Evolutionary conservation across 2,329 filamentous ascomycete genomes (phyloP).

Genomic region (Fusarium mangiferae): DNA sequence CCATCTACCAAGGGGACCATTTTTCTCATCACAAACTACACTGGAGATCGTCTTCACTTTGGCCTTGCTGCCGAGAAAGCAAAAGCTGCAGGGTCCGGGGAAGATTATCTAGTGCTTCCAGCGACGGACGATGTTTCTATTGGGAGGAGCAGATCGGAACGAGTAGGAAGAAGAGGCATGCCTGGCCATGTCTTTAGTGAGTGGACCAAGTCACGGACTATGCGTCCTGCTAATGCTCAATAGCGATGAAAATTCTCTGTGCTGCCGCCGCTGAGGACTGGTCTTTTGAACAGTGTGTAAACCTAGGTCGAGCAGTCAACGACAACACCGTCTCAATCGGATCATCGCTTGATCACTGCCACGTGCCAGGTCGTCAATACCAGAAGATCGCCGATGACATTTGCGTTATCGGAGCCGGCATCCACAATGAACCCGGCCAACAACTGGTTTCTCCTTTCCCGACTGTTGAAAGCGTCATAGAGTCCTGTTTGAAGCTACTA

Average conservation of each 20-base stretch:
- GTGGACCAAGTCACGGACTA: background rate
- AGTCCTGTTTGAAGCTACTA: background rate
- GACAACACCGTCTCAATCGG: background rate
- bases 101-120: background rate
- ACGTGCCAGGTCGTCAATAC: background rate
- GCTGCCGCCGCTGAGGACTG: background rate
- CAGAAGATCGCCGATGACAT: background rate
- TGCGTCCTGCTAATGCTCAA: too few relatives aligned
- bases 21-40: background rate
- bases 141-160: background rate
- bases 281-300: background rate
- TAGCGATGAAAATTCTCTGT: background rate
- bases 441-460: background rate
- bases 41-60: background rate
- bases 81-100: rapidly evolving
- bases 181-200: background rate
- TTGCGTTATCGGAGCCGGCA: background rate
- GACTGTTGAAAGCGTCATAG: background rate
- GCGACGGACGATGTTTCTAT: background rate
- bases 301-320: rapidly evolving
- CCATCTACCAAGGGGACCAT: background rate
- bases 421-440: background rate
- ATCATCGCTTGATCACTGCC: background rate
- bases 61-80: background rate
- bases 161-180: background rate